Base-by-base conservation (phyloP, 345 rosid genomes). In the Linum usitatissimum region DNA sequence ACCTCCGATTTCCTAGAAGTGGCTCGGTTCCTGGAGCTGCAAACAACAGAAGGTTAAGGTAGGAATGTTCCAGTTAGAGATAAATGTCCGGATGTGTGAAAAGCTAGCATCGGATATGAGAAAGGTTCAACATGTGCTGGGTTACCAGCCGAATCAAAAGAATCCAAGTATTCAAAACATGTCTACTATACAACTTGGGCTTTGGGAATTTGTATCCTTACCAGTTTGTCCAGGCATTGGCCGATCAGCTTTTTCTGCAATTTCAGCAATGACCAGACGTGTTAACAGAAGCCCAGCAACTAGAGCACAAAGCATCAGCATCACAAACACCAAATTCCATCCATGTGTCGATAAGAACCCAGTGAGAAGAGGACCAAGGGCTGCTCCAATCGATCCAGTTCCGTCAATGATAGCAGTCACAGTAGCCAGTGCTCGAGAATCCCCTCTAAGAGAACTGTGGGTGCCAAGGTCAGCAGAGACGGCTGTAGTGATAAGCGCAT, bases 401-500 rank as follows among this genome's bases (percentile, higher is more conserved):
- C 96, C 98, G 68, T 92, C 91, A 54, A 92, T 87, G 28, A 92
- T 89, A 3, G 96, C 98, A 61, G 98, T 87, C 21, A 89, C 98
- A 0, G 98, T 92, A 2, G 96, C 96, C 55, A 92, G 79, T 4
- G 95, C 98, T 55, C 98, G 89, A 4, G 95, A 92, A 75, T 89
- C 85, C 28, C 95, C 96, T 71, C 76, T 86, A 3, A 89, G 76
- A 62, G 90, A 89, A 72, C 80, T 78, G 76, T 92, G 98, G 0
- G 98, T 92, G 12, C 98, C 98, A 13, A 92, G 95, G 73, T 92
- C 98, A 1, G 91, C 92, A 3, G 98, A 92, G 57, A 92, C 98
- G 14, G 98, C 95, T 28, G 98, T 92, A 5, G 98, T 92, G 76
- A 92, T 89, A 38, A 92, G 93, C 2, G 98, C 93, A n/a, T 92